Conservation (phyloP, 306 rosid species). For the Cyclanthera cordifolia region DNA sequence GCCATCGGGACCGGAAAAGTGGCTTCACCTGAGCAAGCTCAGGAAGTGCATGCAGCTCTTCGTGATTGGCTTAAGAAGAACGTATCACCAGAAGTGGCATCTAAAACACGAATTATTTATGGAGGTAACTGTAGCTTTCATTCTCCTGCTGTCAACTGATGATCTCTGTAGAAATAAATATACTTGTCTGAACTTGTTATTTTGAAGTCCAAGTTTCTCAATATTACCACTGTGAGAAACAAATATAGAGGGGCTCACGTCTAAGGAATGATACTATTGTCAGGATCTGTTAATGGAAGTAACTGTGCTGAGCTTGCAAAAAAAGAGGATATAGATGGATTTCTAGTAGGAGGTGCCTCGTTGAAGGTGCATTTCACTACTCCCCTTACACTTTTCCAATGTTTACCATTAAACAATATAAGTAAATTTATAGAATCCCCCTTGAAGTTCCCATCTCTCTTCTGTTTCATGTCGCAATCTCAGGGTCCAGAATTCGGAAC, state of each 20-base stretch:
- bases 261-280: not conserved
- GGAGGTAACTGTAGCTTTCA: conserved; percentile 52
- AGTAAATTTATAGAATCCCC: not conserved
- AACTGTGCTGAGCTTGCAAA: conserved; percentile 84
- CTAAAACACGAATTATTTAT: conserved; percentile 82
- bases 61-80: conserved; percentile 88
- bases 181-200: not conserved
- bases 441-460: not conserved
- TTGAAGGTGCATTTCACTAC: conserved; percentile 45
- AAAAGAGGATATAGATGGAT: conserved; percentile 95
- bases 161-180: not conserved
- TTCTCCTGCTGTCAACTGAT: not conserved
- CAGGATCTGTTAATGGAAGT: conserved; percentile 94
- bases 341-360: conserved; percentile 97
- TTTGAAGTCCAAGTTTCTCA: not conserved
- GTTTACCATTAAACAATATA: not conserved
- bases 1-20: conserved; percentile 99
- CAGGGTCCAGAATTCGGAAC: conserved; percentile 95
- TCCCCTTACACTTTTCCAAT: not conserved
- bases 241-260: not conserved
- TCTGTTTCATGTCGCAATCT: conserved; percentile 11
- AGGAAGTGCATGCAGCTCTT: conserved; percentile 86
- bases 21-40: conserved; percentile 93
- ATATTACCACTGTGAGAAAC: not conserved
- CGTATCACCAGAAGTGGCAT: conserved; percentile 76